These are phyloP conservation scores for Diaporthe humulicola DNA, from an alignment of 2,329 filamentous ascomycete species.

Conservation along the genomic window DNA sequence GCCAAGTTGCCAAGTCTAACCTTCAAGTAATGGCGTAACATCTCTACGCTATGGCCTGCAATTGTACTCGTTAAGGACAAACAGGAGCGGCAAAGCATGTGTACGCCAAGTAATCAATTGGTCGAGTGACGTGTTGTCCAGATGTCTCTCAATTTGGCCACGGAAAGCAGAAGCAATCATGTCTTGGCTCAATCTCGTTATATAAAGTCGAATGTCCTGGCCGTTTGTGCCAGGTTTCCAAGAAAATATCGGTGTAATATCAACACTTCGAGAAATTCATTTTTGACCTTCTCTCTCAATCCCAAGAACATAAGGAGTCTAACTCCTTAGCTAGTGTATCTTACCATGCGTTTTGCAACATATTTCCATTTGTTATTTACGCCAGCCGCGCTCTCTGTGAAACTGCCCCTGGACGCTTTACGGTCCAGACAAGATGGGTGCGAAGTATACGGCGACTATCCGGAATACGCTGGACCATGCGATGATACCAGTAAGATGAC, in stretches of 20 bases:
- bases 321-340: not conserved
- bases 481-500: not conserved
- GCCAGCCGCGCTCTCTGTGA: not conserved
- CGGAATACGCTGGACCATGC: constrained; percentile 9
- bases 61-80: not conserved
- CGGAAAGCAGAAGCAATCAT: not conserved
- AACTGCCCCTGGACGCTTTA: not conserved
- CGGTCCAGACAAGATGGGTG: constrained; percentile 2
- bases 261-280: no score
- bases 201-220: not conserved
- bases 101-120: constrained; percentile 5
- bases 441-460: not conserved
- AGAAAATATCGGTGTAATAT: not conserved
- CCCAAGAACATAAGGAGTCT: not conserved
- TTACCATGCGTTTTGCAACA: not conserved
- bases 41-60: constrained; percentile 1
- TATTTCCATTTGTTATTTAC: not conserved
- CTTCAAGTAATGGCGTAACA: constrained; percentile 3
- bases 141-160: not conserved
- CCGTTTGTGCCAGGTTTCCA: no score
- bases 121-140: not conserved
- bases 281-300: not conserved
- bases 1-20: constrained; percentile 12
- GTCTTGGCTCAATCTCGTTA: not conserved
- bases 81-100: not conserved